These are phyloP conservation scores for Paraphoma chrysanthemicola DNA, from an alignment of 2,329 filamentous ascomycete genomes.

Conservation along the genomic window DNA sequence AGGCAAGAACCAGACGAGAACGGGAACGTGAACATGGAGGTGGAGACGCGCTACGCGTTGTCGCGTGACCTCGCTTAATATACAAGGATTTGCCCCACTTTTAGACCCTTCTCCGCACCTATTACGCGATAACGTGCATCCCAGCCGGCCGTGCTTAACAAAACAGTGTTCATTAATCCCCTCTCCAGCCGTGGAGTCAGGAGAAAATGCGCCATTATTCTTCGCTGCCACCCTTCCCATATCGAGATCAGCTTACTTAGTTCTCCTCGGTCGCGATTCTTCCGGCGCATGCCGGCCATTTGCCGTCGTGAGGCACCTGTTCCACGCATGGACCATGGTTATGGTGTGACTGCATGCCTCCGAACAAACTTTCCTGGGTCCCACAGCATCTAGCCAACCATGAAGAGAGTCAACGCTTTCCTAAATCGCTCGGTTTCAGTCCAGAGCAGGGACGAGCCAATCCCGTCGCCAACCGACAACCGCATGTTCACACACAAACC, in stretches of 20 bases:
- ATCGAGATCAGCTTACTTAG: background rate
- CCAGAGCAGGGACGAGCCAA: background rate
- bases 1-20: too few relatives aligned
- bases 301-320: background rate
- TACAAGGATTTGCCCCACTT: background rate
- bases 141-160: background rate
- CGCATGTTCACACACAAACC: slow-evolving; percentile 5
- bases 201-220: background rate
- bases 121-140: background rate
- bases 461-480: background rate
- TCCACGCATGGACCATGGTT: background rate
- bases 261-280: background rate
- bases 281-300: slow-evolving; percentile 2
- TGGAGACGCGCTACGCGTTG: background rate
- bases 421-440: slow-evolving; percentile 1
- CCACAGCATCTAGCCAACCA: background rate
- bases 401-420: slow-evolving; percentile 7
- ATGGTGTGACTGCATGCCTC: background rate
- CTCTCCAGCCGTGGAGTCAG: background rate
- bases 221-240: background rate
- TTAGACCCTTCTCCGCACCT: background rate
- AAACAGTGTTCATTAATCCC: background rate
- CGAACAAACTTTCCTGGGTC: background rate
- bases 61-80: background rate
- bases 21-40: background rate